phyloP scores from a whole-genome alignment of 352 stramenopile genomes.

The Phytophthora multivora region DNA sequence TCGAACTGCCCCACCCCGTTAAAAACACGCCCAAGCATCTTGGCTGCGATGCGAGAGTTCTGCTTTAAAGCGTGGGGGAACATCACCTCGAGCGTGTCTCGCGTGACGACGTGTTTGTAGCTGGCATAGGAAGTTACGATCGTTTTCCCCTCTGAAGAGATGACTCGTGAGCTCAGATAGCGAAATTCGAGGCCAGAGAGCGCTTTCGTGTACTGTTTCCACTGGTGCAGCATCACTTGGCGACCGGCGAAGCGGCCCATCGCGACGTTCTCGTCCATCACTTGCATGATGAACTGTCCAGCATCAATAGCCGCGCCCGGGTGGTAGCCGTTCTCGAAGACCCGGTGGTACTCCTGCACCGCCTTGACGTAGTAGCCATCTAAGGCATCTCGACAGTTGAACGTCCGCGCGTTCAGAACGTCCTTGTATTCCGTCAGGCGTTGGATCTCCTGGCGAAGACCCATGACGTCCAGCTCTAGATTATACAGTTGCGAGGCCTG shows the following conservation, averaged over 20 bases:
- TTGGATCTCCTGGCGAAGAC: constrained; percentile 51
- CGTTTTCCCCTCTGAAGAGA: constrained; percentile 16
- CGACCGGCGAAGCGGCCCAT: constrained; percentile 49
- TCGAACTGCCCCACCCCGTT: constrained; percentile 37
- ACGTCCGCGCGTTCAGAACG: constrained; percentile 30
- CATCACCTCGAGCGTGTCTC: constrained; percentile 53
- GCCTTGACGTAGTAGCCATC: constrained; percentile 55
- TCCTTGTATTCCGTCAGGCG: constrained; percentile 35
- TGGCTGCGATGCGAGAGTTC: constrained; percentile 28
- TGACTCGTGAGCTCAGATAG: constrained; percentile 38
- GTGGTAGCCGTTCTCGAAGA: constrained; percentile 62
- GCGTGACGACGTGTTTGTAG: constrained; percentile 48
- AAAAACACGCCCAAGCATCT: constrained; percentile 41
- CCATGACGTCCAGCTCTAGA: constrained; percentile 55
- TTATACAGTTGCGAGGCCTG: constrained; percentile 67
- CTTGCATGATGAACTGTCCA: constrained; percentile 42
- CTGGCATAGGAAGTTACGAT: constrained; percentile 47
- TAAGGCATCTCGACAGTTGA: constrained; percentile 48
- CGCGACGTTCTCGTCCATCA: constrained; percentile 54
- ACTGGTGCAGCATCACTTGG: constrained; percentile 57
- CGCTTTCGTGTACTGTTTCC: constrained; percentile 51
- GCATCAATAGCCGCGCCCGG: constrained; percentile 23
- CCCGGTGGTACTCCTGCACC: constrained; percentile 59
- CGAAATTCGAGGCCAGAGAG: constrained; percentile 43
- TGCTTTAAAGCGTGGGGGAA: constrained; percentile 46